Percentiles rank a stretch among this genome's conserved stretches.
phyloP scores from a whole-genome alignment of 169 alveolate species.

The Eimeria sp. region DNA sequence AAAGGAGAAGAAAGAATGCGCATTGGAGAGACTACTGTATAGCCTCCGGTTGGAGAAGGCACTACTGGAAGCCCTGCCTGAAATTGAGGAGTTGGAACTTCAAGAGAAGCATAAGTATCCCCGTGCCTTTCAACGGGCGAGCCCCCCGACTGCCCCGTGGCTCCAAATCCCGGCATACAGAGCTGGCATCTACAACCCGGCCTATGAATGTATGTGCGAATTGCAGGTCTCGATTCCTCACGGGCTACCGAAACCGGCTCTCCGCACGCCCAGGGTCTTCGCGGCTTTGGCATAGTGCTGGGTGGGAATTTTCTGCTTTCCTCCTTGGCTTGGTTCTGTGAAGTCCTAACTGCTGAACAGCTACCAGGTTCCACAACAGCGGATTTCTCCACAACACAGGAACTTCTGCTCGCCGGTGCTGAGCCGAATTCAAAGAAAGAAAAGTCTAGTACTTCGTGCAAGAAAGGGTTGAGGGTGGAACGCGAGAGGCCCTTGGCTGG shows the following conservation, averaged over 20 bases:
- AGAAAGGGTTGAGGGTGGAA: neutral
- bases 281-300: slow-evolving; percentile 54
- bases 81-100: slow-evolving; percentile 27
- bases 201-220: slow-evolving; percentile 52
- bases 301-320: neutral
- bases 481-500: slow-evolving; percentile 2
- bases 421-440: neutral
- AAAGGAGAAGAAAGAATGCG: slow-evolving; percentile 57
- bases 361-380: neutral
- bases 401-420: neutral
- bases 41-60: slow-evolving; percentile 27
- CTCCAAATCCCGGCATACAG: slow-evolving; percentile 29
- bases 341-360: neutral
- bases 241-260: slow-evolving; percentile 33
- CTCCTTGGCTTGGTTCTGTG: slow-evolving; percentile 10
- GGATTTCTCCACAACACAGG: neutral
- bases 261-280: slow-evolving; percentile 75
- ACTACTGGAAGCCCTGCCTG: slow-evolving; percentile 75
- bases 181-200: slow-evolving; percentile 69
- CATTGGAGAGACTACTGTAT: slow-evolving; percentile 46
- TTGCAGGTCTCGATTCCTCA: slow-evolving; percentile 34
- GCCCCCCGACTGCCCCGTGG: neutral
- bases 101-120: slow-evolving; percentile 13
- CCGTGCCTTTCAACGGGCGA: slow-evolving; percentile 10
- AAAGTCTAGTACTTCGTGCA: slow-evolving; percentile 10